These are phyloP conservation scores for Heliamphora exappendiculata DNA, from an alignment of 148 eudicot genomes.

Conservation along the genomic window DNA sequence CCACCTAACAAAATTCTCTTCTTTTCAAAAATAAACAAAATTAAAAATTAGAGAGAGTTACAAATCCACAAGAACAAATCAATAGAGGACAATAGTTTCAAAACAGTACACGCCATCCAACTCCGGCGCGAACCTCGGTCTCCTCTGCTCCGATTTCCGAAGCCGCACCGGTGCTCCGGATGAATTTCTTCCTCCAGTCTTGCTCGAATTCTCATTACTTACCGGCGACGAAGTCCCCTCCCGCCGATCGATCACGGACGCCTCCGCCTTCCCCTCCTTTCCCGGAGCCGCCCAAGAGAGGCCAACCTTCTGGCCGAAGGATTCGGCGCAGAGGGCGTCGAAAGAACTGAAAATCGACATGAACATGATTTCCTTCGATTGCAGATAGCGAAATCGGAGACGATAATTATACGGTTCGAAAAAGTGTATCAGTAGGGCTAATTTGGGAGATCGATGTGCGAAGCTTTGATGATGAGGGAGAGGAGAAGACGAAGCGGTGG, in stretches of 20 bases:
- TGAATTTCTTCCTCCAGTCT: slow-evolving; percentile 13
- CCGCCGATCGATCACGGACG: background rate
- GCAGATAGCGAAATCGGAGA: background rate
- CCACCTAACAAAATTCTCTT: too few species aligned
- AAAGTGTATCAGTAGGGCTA: background rate
- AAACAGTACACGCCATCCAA: slow-evolving; percentile 52
- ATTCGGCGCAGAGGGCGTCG: slow-evolving; percentile 11
- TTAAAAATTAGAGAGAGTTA: too few species aligned
- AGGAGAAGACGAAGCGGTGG: background rate
- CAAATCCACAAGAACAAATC: background rate
- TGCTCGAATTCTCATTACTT: background rate
- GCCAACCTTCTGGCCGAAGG: slow-evolving; percentile 10
- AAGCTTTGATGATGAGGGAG: background rate
- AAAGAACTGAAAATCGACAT: slow-evolving; percentile 23
- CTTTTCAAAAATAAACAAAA: too few species aligned
- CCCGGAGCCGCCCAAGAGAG: background rate
- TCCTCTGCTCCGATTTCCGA: background rate
- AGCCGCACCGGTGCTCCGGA: background rate
- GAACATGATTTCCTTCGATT: background rate
- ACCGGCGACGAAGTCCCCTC: background rate
- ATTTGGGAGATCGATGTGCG: background rate
- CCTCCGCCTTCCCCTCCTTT: background rate
- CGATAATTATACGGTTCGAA: background rate
- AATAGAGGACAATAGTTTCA: slow-evolving; percentile 43
- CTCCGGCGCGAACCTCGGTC: slow-evolving; percentile 49